A percentile compares a stretch with the other conserved stretches of the same genome.
Evolutionary conservation across 768 basidiomycete genomes (phyloP).

Genomic region (Russula emetica): DNA sequence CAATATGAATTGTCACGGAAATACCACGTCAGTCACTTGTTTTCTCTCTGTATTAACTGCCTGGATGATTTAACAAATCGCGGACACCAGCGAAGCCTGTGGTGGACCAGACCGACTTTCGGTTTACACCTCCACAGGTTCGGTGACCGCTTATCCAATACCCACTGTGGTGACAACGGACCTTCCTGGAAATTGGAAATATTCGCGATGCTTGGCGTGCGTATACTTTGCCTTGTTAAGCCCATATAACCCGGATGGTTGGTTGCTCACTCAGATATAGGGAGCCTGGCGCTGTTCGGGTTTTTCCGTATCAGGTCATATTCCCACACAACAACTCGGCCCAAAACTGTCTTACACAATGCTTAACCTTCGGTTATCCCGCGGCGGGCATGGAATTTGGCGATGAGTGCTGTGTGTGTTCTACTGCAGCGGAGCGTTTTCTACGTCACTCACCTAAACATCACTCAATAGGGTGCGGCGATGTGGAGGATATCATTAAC

Average conservation of each 20-base stretch:
- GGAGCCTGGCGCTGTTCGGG: slow-evolving; percentile 43
- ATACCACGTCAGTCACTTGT: slow-evolving; percentile 46
- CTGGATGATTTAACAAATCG: slow-evolving; percentile 19
- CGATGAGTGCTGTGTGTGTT: slow-evolving; percentile 65
- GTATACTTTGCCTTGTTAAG: slow-evolving; percentile 25
- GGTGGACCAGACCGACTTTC: slow-evolving; percentile 72
- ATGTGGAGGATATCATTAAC: slow-evolving; percentile 47
- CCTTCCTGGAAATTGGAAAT: slow-evolving; percentile 61
- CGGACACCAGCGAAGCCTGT: slow-evolving; percentile 52
- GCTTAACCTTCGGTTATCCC: slow-evolving; percentile 65
- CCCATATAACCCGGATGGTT: too few relatives aligned
- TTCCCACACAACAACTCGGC: slow-evolving; percentile 61
- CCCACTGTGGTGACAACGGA: slow-evolving; percentile 51
- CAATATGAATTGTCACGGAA: slow-evolving; percentile 71
- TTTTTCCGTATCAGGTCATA: slow-evolving; percentile 60
- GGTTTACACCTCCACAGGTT: slow-evolving; percentile 53
- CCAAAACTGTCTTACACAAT: slow-evolving; percentile 60
- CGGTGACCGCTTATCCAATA: slow-evolving; percentile 53
- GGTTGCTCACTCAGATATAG: slow-evolving; percentile 34
- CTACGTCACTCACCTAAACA: slow-evolving; percentile 3
- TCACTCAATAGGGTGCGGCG: slow-evolving; percentile 58
- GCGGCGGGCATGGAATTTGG: slow-evolving; percentile 68
- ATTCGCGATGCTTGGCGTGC: slow-evolving; percentile 64
- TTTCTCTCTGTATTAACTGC: not conserved
- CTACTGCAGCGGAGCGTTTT: not conserved